Percentiles rank a stretch among this genome's conserved stretches.
Conservation (phyloP, 192 early-diverging fungal species). For the Entrophospora sp. region DNA sequence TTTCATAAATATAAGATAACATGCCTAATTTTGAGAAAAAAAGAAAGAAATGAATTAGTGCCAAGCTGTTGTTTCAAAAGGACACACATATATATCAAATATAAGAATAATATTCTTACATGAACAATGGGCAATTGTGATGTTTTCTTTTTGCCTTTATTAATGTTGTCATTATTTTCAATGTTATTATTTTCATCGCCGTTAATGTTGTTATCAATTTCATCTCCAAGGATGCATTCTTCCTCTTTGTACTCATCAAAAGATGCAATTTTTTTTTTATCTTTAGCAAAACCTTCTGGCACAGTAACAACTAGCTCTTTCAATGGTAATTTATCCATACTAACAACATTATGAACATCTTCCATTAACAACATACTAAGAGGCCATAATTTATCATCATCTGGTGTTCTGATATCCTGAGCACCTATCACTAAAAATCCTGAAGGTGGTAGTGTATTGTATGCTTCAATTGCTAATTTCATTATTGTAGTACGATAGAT, state of each 20-base stretch:
- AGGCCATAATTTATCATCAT: conserved; percentile 64
- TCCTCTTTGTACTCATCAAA: conserved; percentile 31
- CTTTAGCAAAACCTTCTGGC: conserved; percentile 56
- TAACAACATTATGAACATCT: conserved; percentile 56
- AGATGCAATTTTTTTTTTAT: conserved; percentile 31
- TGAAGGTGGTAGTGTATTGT: conserved; percentile 41
- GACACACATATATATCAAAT: too few relatives aligned
- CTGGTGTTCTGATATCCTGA: conserved; percentile 56
- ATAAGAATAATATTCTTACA: conserved; percentile 28
- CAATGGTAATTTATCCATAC: conserved; percentile 38
- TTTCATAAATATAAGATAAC: conserved; percentile 38
- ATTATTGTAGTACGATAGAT: conserved; percentile 55
- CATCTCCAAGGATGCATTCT: conserved; percentile 27
- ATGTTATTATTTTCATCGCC: too few relatives aligned
- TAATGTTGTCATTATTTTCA: too few relatives aligned
- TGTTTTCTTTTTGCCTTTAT: background rate
- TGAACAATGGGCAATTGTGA: conserved; percentile 51
- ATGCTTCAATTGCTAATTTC: conserved; percentile 50
- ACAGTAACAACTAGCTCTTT: conserved; percentile 61
- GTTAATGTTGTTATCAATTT: too few relatives aligned
- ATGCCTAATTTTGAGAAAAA: conserved; percentile 30
- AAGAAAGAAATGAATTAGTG: too few relatives aligned
- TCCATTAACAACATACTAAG: conserved; percentile 66
- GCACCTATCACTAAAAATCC: conserved; percentile 63
- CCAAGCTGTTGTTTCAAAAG: too few relatives aligned